A percentile compares a stretch with the other conserved stretches of the same genome.
Conservation (phyloP, 148 eudicot species). For the Chenopodium album region DNA sequence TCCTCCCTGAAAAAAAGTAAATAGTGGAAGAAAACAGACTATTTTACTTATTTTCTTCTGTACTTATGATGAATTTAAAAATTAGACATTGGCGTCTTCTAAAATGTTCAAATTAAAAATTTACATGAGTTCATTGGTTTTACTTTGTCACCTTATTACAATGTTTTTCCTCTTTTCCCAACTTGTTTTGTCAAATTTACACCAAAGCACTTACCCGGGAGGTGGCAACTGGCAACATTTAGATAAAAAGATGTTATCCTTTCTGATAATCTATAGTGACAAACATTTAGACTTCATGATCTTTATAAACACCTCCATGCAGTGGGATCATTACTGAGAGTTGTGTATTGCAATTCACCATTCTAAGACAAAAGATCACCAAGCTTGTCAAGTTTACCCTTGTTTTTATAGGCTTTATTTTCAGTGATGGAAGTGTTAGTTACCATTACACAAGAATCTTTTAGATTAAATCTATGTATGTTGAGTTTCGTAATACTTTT, state of each 20-base stretch:
- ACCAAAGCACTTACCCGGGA: neutral
- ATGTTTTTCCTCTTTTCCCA: neutral
- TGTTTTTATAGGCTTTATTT: neutral
- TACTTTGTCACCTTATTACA: neutral
- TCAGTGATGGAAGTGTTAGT: neutral
- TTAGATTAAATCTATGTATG: neutral
- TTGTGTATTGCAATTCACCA: neutral
- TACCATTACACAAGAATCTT: neutral
- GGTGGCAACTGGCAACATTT: neutral
- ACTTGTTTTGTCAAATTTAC: neutral
- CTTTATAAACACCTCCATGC: neutral
- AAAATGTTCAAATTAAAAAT: neutral
- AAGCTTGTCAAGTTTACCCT: neutral
- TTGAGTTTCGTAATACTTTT: conserved; percentile 5
- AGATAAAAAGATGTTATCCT: neutral
- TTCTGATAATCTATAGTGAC: neutral
- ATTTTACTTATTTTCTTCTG: no score
- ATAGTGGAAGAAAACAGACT: neutral
- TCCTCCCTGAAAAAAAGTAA: neutral
- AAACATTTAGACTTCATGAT: conserved; percentile 1
- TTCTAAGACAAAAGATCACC: neutral
- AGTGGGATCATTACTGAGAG: neutral
- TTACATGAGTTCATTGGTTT: neutral
- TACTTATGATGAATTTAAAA: neutral
- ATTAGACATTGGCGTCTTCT: neutral